Conservation (phyloP, 345 rosid genomes). For the Populus tremula region DNA sequence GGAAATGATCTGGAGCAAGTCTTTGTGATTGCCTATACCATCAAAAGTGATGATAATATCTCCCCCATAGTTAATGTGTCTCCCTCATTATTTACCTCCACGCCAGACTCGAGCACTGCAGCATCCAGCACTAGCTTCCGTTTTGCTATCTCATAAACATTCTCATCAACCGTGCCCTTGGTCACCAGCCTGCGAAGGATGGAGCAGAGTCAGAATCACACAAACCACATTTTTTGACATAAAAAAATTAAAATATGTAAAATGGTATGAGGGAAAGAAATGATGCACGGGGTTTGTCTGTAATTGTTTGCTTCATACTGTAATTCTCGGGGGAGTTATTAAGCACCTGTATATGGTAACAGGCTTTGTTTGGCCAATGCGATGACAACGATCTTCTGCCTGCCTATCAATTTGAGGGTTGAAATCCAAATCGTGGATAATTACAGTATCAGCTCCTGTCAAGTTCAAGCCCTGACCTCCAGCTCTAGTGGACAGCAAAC, state of each 20-base stretch:
- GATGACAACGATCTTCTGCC: conserved; percentile 95
- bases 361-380: conserved; percentile 90
- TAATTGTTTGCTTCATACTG: neutral
- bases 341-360: conserved; percentile 85
- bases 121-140: conserved; percentile 82
- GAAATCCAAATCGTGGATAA: conserved; percentile 93
- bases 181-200: conserved; percentile 66
- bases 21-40: conserved; percentile 19
- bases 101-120: conserved; percentile 79
- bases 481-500: conserved; percentile 82
- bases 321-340: neutral
- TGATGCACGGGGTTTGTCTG: neutral
- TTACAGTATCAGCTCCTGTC: conserved; percentile 86
- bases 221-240: neutral
- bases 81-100: conserved; percentile 55
- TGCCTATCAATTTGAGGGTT: conserved; percentile 96
- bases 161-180: conserved; percentile 88
- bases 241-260: neutral
- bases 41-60: conserved; percentile 73
- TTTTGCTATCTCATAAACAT: conserved; percentile 85
- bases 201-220: conserved; percentile 4
- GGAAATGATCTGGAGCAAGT: neutral
- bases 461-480: conserved; percentile 98
- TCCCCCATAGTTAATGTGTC: conserved; percentile 78
- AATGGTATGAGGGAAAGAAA: neutral